Base-by-base conservation (phyloP, 2,329 filamentous ascomycete species). In the Calonectria multiphialidica region DNA sequence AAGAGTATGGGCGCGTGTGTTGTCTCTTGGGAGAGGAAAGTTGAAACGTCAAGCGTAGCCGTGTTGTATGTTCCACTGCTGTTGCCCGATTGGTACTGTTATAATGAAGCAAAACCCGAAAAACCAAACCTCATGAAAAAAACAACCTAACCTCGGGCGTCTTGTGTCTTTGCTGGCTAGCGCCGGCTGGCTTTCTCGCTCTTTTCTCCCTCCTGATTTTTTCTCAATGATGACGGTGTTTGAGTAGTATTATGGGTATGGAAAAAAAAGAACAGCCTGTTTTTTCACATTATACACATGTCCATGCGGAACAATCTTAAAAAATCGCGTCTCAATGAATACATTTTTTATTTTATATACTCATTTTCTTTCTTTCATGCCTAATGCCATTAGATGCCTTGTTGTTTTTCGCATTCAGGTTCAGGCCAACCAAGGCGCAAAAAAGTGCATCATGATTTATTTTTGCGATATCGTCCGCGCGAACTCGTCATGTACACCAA, bases 41-140 rank as follows among this genome's bases (percentile, higher is more conserved):
- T 74, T 72, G 70, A 75, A 74, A 68, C 64, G 71, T 73, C 70
- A 77, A 79, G 77, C 76, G 74, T 75, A 76, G 75, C 75, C 75
- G 70, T 75, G 61, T 67, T 78, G 76, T 76, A 75, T 75, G 70
- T 74, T 62, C 66, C 50, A 40, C 66, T 59, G 59, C 50, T 72
- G 76, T 76, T 74, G 70, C 67, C 63, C 53, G 71, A 77, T 72
- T 61, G 77, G 70, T 78, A 76, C 68, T 74, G 72, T 78, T 79
- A 73, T 78, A 79, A 78, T 78, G 77, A 77, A 76, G 66, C 45
- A 49, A 77, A 77, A 67, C 74, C 73, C 64, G 28, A 72, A 70
- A 72, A 72, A 73, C 30, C 50, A 59, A 49, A 72, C 63, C 66
- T 73, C 59, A 73, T 70, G 55, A 64, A 72, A 71, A 69, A 65